phyloP scores from a whole-genome alignment of 345 rosid species.

The Geranium brycei region DNA sequence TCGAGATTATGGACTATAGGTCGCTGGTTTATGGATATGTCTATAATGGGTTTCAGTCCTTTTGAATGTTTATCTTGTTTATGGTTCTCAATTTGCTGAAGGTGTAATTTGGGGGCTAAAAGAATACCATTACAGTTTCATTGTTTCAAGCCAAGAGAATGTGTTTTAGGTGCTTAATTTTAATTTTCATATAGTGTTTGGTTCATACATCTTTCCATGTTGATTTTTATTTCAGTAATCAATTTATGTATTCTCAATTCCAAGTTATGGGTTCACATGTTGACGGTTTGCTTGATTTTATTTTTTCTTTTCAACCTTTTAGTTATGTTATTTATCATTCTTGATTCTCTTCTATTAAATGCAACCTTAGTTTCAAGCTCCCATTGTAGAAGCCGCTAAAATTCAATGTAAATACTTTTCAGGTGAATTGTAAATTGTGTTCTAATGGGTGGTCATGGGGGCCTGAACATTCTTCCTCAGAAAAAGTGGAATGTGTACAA shows the following conservation, averaged over 20 bases:
- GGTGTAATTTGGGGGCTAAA: background rate
- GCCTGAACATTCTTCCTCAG: conserved; percentile 85
- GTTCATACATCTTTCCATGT: background rate
- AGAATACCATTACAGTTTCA: background rate
- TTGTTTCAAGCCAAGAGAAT: background rate
- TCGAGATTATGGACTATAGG: no score
- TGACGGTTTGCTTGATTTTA: background rate
- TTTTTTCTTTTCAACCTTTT: background rate
- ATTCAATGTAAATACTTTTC: background rate
- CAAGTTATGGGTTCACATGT: background rate
- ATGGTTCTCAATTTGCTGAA: background rate
- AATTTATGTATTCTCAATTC: background rate
- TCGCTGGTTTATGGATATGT: no score
- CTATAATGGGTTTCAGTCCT: no score
- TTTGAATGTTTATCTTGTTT: no score
- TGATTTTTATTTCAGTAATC: no score
- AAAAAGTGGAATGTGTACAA: conserved; percentile 93
- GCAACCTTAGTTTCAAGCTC: background rate
- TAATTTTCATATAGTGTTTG: no score
- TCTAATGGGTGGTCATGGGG: conserved; percentile 91
- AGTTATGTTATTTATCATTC: background rate
- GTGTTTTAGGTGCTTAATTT: background rate
- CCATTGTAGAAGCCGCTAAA: background rate
- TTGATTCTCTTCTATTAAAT: background rate
- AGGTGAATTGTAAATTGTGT: background rate